Evolutionary conservation across 179 eudicot genomes (phyloP), one percentile per base, ranked within the genome.

Genomic region (Corrigiola litoralis): DNA sequence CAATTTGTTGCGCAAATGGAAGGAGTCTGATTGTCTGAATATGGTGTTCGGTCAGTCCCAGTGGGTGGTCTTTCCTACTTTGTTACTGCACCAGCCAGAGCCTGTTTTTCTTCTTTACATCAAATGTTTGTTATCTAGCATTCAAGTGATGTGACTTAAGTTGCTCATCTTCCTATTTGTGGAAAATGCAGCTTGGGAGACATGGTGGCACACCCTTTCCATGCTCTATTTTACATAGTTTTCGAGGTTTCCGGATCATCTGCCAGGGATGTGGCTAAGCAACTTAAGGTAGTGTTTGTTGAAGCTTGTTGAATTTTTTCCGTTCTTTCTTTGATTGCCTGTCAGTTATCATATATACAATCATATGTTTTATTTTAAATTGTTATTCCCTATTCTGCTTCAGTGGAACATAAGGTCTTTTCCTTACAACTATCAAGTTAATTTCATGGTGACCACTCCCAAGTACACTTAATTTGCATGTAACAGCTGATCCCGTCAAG

Each of bases 201-300:
- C 63, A 77, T 86, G 80, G 87, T 86, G 33, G 96, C 92, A 17
- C 82, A 88, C 73, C 96, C 96, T 18, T 84, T 88, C 75, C 96
- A 86, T 67, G 96, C 92, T n/a, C 77, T 88, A 11, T 86, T 84
- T 72, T 88, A 88, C 52, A 72, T 85, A 25, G 82, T 84, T 36
- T 85, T 85, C 67, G 92, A 86, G 74, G 96, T 88, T 32, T 88
- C 96, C 55, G 96, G 96, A 65, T 86, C 89, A 51, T 88, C 96
- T 27, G 92, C 96, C 11, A 80, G 64, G 71, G 92, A 86, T 77
- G 96, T 88, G 25, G 96, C 96, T 54, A 84, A 86, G 74, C 96
- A 88, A 69, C 89, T 89, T 24, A 85, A 87, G 96, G 89, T 81
- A 75, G 42, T 38, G 4, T 40, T 23, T 17, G 9, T 1, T 14